Conservation (phyloP, 805 yeast genomes). For the Metschnikowia continentalis region DNA sequence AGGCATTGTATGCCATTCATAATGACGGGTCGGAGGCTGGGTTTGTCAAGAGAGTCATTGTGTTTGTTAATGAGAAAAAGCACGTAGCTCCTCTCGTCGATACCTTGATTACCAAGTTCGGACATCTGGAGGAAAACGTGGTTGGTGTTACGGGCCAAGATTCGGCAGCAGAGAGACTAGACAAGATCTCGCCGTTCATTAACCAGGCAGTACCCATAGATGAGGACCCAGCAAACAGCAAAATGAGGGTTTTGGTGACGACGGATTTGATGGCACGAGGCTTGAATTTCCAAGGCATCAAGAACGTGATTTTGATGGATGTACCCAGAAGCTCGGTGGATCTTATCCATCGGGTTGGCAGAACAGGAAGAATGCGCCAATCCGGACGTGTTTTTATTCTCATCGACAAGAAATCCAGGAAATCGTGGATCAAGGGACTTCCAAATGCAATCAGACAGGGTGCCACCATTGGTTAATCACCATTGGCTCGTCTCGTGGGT, state of each 20-base stretch:
- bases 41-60: slow-evolving; percentile 70
- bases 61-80: slow-evolving; percentile 76
- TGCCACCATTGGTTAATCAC: slow-evolving; percentile 26
- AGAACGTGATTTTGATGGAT: slow-evolving; percentile 80
- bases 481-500: background rate
- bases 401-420: slow-evolving; percentile 61
- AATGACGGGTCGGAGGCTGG: slow-evolving; percentile 80
- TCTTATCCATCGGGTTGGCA: slow-evolving; percentile 84
- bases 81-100: slow-evolving; percentile 58
- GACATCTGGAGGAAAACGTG: slow-evolving; percentile 43
- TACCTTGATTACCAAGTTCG: slow-evolving; percentile 41
- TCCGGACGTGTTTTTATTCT: slow-evolving; percentile 84
- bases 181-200: slow-evolving; percentile 59
- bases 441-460: slow-evolving; percentile 62
- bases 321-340: slow-evolving; percentile 83
- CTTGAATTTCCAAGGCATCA: slow-evolving; percentile 73
- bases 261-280: slow-evolving; percentile 92
- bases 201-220: slow-evolving; percentile 49
- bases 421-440: slow-evolving; percentile 78
- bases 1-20: slow-evolving; percentile 79
- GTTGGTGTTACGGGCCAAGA: slow-evolving; percentile 66
- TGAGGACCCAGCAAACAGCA: slow-evolving; percentile 23
- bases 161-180: slow-evolving; percentile 53
- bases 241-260: slow-evolving; percentile 69
- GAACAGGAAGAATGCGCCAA: slow-evolving; percentile 91